phyloP scores from a whole-genome alignment of 352 stramenopile species.

The Phytophthora meadii region DNA sequence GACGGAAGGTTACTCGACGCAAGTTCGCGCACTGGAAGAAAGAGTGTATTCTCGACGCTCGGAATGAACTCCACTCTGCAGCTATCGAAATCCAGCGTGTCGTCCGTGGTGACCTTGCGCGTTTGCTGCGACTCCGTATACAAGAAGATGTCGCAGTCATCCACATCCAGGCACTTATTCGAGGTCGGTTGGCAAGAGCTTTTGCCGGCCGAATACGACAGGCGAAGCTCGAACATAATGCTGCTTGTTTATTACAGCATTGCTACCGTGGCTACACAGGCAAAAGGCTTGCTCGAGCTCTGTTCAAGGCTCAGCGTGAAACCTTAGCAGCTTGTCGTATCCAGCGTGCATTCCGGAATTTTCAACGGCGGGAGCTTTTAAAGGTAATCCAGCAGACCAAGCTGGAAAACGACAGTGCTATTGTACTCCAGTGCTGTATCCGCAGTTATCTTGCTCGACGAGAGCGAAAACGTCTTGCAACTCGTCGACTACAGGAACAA shows the following conservation, averaged over 20 bases:
- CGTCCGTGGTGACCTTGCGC: conserved; percentile 55
- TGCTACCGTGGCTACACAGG: conserved; percentile 84
- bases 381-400: conserved; percentile 72
- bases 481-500: conserved; percentile 12
- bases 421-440: conserved; percentile 62
- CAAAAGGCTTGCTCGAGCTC: conserved; percentile 62
- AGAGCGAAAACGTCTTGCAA: conserved; percentile 44
- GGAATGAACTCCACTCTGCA: conserved; percentile 66
- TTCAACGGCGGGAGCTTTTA: conserved; percentile 64
- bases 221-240: conserved; percentile 52
- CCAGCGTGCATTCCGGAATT: conserved; percentile 72
- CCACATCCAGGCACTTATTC: conserved; percentile 60
- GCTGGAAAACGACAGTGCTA: conserved; percentile 59
- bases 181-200: conserved; percentile 49
- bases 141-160: conserved; percentile 42
- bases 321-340: conserved; percentile 61
- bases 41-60: conserved; percentile 51
- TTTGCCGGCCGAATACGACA: conserved; percentile 33
- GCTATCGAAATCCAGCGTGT: conserved; percentile 80
- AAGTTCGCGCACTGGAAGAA: conserved; percentile 62
- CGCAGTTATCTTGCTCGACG: conserved; percentile 58
- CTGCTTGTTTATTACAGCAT: conserved; percentile 64
- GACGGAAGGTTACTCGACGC: conserved; percentile 53
- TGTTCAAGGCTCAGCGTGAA: conserved; percentile 76
- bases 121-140: conserved; percentile 29